phyloP scores from a whole-genome alignment of 257 asterid genomes.

The Penstemon eatonii region DNA sequence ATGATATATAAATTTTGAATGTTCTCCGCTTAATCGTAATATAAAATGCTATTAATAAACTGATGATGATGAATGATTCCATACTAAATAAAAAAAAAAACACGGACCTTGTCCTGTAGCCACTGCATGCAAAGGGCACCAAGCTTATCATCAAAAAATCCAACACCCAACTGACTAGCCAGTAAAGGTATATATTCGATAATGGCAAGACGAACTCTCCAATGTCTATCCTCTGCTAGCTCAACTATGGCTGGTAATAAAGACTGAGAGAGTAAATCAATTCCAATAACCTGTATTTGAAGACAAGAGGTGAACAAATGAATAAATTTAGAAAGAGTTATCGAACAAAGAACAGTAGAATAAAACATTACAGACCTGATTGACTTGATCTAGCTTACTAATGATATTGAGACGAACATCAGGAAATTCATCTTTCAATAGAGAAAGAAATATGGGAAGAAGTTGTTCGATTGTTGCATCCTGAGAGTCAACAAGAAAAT shows the following conservation, averaged over 20 bases:
- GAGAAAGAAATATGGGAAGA: conserved; percentile 58
- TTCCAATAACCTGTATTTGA: conserved; percentile 44
- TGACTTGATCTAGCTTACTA: conserved; percentile 68
- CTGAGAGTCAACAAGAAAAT: conserved; percentile 30
- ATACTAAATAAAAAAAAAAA: neutral
- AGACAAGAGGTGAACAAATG: neutral
- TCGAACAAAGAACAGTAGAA: neutral
- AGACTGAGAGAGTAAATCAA: conserved; percentile 49
- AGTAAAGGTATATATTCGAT: conserved; percentile 40
- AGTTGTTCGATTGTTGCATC: conserved; percentile 65
- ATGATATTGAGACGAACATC: conserved; percentile 58
- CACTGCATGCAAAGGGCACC: conserved; percentile 53
- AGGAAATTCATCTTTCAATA: conserved; percentile 63
- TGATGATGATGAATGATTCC: neutral
- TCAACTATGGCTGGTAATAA: conserved; percentile 49
- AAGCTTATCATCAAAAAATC: conserved; percentile 47
- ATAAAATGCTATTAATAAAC: neutral
- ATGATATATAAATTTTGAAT: too few species aligned
- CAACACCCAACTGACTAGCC: conserved; percentile 43
- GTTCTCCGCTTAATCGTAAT: neutral
- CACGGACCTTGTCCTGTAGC: conserved; percentile 41
- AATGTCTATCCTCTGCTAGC: conserved; percentile 48
- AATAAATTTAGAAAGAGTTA: neutral
- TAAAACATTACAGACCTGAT: conserved; percentile 41
- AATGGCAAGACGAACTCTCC: conserved; percentile 49